These are phyloP conservation scores for Elsinoe ampelina DNA, from an alignment of 2,329 filamentous ascomycete genomes.

Conservation along the genomic window DNA sequence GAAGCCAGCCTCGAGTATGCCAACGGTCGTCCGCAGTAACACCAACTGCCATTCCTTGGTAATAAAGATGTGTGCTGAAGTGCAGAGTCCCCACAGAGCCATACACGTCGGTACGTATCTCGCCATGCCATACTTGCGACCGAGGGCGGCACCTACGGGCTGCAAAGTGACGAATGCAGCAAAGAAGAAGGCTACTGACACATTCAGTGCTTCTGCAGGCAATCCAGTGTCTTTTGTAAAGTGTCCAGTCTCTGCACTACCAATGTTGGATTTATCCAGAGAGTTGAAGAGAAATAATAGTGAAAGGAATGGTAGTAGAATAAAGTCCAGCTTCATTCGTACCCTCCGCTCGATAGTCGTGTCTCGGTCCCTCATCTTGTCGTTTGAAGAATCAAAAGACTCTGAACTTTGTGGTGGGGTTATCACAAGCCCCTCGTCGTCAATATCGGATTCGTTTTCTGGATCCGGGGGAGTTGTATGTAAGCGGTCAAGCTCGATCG, in stretches of 20 bases:
- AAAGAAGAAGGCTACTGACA: conserved; percentile 49
- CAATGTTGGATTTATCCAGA: conserved; percentile 46
- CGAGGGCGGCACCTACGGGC: conserved; percentile 48
- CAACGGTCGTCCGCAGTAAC: conserved; percentile 37
- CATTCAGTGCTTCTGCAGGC: conserved; percentile 44
- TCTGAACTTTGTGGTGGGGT: background rate
- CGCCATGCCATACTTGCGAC: conserved; percentile 47
- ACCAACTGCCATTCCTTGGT: conserved; percentile 40
- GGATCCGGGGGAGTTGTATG: background rate
- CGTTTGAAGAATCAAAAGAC: background rate
- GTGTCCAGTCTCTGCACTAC: conserved; percentile 49
- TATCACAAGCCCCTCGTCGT: background rate
- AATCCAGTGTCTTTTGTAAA: conserved; percentile 49
- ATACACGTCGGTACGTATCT: conserved; percentile 50
- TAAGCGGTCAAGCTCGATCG: conserved; percentile 12
- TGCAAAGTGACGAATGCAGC: conserved; percentile 51
- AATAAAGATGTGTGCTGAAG: conserved; percentile 40
- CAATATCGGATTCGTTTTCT: background rate
- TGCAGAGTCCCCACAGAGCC: conserved; percentile 44
- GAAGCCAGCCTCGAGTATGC: conserved; percentile 46
- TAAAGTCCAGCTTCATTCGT: conserved; percentile 40
- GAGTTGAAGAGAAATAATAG: conserved; percentile 45
- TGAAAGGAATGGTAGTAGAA: conserved; percentile 44
- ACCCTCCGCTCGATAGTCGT: conserved; percentile 27
- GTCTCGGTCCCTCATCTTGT: conserved; percentile 7